Evolutionary conservation across 495 filamentous ascomycete genomes (phyloP), one percentile per base, ranked within the genome.

Genomic region (Ascobolus immersus): DNA sequence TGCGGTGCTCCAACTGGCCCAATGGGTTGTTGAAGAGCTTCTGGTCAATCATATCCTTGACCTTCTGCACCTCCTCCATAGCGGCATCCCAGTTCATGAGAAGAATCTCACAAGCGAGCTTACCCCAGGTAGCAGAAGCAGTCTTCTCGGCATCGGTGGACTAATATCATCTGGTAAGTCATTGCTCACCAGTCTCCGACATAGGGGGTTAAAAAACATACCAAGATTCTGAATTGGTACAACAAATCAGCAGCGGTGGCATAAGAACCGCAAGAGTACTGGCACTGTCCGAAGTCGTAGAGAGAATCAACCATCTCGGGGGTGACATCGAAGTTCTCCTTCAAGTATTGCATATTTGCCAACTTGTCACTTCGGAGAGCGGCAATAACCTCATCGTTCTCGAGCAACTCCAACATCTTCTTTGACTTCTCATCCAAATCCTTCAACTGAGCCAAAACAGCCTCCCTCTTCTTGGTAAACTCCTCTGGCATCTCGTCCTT

Each of bases 81-180:
- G 77, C 81, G 21, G 63, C 63, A 34, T 94, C 86, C 86, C 86
- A 96, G 58, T 72, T 82, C 36, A 74, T 78, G 43, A 65, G 77
- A 42, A 94, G 62, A 45, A 94, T 93, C 54, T 94, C 82, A 40
- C 67, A 81, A 18, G 84, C 86, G 22, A 96, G 62, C 52, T 90
- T 81, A 55, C 86, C 86, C 86, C 86, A 96, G 39, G 77, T 92
- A 28, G 86, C 86, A 27, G 75, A 77, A 35, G 76, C 63, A 30
- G 90, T 81, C 60, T 89, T 90, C 62, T 93, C 86, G 57, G 84
- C 89, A 55, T 96, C 84, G 44, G 82, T 93, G 33, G 80, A 90
- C 47, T 50, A 34, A 33, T 32, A 37, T n/a, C 21, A 36, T 49
- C 12, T 45, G 37, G 51, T 57, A 39, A 22, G 36, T 14, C 15